These are phyloP conservation scores for Clavariopsis aquatica DNA, from an alignment of 495 filamentous ascomycete genomes.

Conservation along the genomic window DNA sequence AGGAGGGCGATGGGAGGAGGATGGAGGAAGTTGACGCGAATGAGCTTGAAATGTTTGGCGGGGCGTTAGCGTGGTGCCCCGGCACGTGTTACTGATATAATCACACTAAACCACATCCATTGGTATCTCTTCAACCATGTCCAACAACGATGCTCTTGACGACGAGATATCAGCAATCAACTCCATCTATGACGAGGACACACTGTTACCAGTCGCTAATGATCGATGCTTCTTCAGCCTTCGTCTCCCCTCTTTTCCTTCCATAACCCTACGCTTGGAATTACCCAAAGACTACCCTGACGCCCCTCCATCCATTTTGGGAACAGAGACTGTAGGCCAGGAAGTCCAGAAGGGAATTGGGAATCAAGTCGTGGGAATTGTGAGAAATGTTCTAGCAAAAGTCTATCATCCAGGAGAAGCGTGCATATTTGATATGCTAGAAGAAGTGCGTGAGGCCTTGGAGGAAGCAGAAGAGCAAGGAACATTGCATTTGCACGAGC, in stretches of 20 bases:
- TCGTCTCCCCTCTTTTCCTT: slow-evolving; percentile 45
- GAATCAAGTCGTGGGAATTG: slow-evolving; percentile 62
- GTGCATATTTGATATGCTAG: slow-evolving; percentile 85
- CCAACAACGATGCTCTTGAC: slow-evolving; percentile 65
- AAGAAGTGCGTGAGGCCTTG: slow-evolving; percentile 57
- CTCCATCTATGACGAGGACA: slow-evolving; percentile 80
- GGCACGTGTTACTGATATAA: neutral
- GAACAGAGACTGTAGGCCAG: slow-evolving; percentile 60
- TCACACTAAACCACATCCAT: neutral
- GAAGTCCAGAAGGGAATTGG: slow-evolving; percentile 64
- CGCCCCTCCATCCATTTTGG: slow-evolving; percentile 67
- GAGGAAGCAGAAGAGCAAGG: slow-evolving; percentile 40
- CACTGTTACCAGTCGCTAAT: slow-evolving; percentile 50
- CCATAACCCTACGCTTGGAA: slow-evolving; percentile 48
- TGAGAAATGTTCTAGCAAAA: slow-evolving; percentile 63
- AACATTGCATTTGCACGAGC: slow-evolving; percentile 15
- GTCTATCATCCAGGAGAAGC: slow-evolving; percentile 73
- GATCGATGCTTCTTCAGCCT: slow-evolving; percentile 49
- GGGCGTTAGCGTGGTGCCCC: neutral
- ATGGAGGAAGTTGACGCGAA: neutral
- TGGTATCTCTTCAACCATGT: slow-evolving; percentile 4
- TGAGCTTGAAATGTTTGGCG: neutral
- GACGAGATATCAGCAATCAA: slow-evolving; percentile 91
- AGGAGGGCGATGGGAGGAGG: neutral
- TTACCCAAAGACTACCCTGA: slow-evolving; percentile 75